Conservation (phyloP, 2,329 filamentous ascomycete genomes). For the Apiospora sp. region DNA sequence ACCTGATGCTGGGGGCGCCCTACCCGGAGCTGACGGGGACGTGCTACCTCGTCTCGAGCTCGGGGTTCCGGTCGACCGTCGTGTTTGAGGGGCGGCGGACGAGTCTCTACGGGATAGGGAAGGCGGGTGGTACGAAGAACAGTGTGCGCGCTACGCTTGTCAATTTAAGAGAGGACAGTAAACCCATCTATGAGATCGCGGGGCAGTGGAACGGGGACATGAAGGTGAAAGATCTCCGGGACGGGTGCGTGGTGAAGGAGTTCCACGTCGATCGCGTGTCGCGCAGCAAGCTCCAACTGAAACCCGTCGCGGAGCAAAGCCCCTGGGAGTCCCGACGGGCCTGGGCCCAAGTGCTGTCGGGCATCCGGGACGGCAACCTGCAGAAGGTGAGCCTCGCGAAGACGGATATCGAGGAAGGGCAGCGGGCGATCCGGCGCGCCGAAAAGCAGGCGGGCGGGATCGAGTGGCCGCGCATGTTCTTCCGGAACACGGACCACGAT, state of each 20-base stretch:
- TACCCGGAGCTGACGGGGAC: conserved; percentile 27
- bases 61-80: conserved; percentile 25
- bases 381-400: conserved; percentile 30
- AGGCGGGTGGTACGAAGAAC: conserved; percentile 30
- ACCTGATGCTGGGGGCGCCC: conserved; percentile 21
- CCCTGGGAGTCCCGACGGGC: conserved; percentile 38
- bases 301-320: conserved; percentile 31
- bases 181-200: conserved; percentile 38
- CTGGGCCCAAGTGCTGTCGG: conserved; percentile 33
- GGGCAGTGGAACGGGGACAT: conserved; percentile 40
- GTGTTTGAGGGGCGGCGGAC: conserved; percentile 14
- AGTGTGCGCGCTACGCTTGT: conserved; percentile 36
- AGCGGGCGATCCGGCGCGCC: conserved; percentile 35
- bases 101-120: background rate
- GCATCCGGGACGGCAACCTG: conserved; percentile 33
- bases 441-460: conserved; percentile 29
- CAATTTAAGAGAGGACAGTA: conserved; percentile 28
- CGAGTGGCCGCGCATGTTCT: conserved; percentile 39
- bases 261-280: conserved; percentile 35
- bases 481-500: conserved; percentile 26
- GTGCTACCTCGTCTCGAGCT: conserved; percentile 22
- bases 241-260: conserved; percentile 29
- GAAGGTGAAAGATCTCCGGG: conserved; percentile 30
- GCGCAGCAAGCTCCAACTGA: conserved; percentile 26
- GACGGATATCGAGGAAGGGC: conserved; percentile 35